A percentile compares a stretch with the other conserved stretches of the same genome.
phyloP scores from a whole-genome alignment of 2,329 filamentous ascomycete species.

The Kalmusia sp. region DNA sequence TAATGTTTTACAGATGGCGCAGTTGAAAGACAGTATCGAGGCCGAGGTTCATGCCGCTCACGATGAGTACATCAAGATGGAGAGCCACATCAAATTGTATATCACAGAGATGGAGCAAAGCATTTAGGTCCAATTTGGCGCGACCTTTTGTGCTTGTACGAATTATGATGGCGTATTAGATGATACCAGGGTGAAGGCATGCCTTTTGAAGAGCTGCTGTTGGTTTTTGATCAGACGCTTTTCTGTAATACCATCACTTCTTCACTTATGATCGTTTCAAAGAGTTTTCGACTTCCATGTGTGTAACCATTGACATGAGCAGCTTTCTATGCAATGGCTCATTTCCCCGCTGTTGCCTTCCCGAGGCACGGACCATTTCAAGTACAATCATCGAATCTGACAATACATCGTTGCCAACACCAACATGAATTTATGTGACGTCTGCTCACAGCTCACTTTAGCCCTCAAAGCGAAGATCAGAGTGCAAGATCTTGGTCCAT shows the following conservation, averaged over 20 bases:
- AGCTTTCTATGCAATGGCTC: too few species aligned
- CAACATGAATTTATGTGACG: not conserved
- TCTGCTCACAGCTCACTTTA: not conserved
- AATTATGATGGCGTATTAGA: conserved; percentile 1
- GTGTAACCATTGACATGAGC: too few species aligned
- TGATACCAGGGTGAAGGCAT: not conserved
- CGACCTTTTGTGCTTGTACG: conserved; percentile 16
- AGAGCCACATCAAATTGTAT: conserved; percentile 95
- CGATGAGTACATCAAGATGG: conserved; percentile 97
- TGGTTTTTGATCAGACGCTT: not conserved
- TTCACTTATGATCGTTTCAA: too few species aligned
- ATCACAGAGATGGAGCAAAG: conserved; percentile 99
- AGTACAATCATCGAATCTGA: too few species aligned
- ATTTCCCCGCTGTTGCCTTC: too few species aligned
- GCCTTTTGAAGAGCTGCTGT: not conserved
- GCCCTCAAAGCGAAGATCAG: not conserved
- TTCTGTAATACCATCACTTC: not conserved
- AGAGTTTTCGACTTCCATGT: too few species aligned
- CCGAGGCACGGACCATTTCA: too few species aligned
- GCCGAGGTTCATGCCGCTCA: conserved; percentile 89
- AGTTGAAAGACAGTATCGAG: conserved; percentile 97
- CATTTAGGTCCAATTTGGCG: conserved; percentile 21
- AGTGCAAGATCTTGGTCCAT: not conserved
- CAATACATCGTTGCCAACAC: too few species aligned
- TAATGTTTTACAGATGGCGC: conserved; percentile 75